Conservation (phyloP, 2,329 filamentous ascomycete species). For the Ophiostoma ulmi region DNA sequence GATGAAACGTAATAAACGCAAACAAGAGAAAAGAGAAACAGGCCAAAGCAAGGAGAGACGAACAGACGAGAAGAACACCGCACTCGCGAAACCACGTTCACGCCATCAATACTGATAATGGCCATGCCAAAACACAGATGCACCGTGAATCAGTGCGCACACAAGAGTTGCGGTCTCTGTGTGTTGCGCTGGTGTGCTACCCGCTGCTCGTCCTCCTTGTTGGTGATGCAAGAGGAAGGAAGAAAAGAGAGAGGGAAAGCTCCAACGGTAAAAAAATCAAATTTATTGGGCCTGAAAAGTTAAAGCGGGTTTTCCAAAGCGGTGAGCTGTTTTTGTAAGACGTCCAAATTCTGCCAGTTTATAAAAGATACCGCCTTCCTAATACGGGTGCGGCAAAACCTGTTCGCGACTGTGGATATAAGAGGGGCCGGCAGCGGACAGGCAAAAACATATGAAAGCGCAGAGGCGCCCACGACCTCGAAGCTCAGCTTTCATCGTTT, state of each 20-base stretch:
- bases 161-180: not conserved
- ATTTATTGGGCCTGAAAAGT: slow-evolving; percentile 3
- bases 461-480: not conserved
- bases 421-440: slow-evolving; percentile 9
- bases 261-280: slow-evolving; percentile 7
- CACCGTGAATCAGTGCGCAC: not conserved
- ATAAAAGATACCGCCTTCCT: not conserved
- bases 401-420: not conserved
- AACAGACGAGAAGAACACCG: not conserved
- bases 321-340: slow-evolving; percentile 2
- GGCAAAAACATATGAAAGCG: not conserved
- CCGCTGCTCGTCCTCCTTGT: not conserved
- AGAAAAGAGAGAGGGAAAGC: not conserved
- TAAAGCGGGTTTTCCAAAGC: not conserved
- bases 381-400: not conserved
- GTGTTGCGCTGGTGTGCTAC: not conserved
- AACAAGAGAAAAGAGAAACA: not conserved
- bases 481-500: not conserved
- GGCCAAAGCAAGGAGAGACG: not conserved
- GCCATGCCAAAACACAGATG: not conserved
- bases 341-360: not conserved
- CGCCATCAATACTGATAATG: slow-evolving; percentile 5
- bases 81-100: not conserved
- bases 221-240: not conserved
- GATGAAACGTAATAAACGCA: not conserved